Percentiles rank a stretch among this genome's conserved stretches.
These are phyloP conservation scores for Lactuca sativa DNA, from an alignment of 129 eudicot genomes.

Conservation along the genomic window DNA sequence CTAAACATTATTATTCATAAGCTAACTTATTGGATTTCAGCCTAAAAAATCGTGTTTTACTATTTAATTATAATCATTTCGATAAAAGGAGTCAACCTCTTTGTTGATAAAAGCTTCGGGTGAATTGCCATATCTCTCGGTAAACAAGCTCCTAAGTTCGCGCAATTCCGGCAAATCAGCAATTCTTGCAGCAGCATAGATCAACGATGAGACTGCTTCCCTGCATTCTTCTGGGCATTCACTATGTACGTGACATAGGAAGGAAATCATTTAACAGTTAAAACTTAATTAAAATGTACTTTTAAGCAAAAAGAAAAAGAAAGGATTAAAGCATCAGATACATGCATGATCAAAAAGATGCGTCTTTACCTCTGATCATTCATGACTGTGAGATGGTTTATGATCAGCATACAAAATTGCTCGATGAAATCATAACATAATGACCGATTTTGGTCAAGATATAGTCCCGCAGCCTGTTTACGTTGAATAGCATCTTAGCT, in stretches of 20 bases:
- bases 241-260: slow-evolving; percentile 21
- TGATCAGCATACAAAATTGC: slow-evolving; percentile 39
- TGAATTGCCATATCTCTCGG: slow-evolving; percentile 53
- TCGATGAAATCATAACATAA: slow-evolving; percentile 62
- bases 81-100: slow-evolving; percentile 41
- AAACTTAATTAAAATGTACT: background rate
- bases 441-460: slow-evolving; percentile 47
- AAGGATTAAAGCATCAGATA: background rate
- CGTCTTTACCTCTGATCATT: slow-evolving; percentile 47
- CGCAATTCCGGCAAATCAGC: slow-evolving; percentile 81
- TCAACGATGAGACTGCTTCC: slow-evolving; percentile 63
- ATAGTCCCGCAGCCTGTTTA: slow-evolving; percentile 65
- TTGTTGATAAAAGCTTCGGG: slow-evolving; percentile 49
- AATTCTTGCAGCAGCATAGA: slow-evolving; percentile 80
- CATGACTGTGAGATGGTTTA: slow-evolving; percentile 44
- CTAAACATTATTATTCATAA: too few species aligned
- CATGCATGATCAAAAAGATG: background rate
- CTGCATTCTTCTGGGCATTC: slow-evolving; percentile 85
- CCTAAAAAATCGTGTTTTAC: background rate
- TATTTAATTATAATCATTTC: background rate
- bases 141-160: slow-evolving; percentile 56
- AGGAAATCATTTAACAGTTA: background rate
- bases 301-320: background rate
- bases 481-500: background rate
- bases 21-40: background rate